Percentiles rank a stretch among this genome's conserved stretches.
Evolutionary conservation across 2,329 filamentous ascomycete species (phyloP).

Genomic region (Claviceps sp.): DNA sequence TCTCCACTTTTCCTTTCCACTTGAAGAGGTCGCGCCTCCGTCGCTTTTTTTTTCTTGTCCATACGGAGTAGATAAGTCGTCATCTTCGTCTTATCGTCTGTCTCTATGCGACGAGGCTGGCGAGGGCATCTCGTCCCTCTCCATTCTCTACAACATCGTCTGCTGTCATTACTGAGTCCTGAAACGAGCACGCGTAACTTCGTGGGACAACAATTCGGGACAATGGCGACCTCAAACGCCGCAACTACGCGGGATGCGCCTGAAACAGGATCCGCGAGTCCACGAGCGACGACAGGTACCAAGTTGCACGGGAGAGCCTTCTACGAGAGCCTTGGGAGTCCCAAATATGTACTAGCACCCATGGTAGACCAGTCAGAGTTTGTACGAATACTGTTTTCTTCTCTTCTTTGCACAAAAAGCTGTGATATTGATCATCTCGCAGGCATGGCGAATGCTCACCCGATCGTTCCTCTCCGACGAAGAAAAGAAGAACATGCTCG

Average conservation of each 20-base stretch:
- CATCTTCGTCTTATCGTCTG: background rate
- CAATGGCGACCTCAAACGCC: conserved; percentile 17
- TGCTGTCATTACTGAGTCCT: background rate
- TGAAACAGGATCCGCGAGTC: conserved; percentile 2
- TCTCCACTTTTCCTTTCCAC: background rate
- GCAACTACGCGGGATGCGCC: conserved; percentile 8
- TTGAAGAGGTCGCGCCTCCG: background rate
- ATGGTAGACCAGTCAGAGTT: conserved; percentile 99
- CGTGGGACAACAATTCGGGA: conserved; percentile 14
- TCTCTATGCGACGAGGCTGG: conserved; percentile 3
- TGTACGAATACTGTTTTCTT: conserved; percentile 37
- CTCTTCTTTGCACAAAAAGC: background rate
- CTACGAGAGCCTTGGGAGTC: conserved; percentile 87
- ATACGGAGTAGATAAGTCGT: background rate
- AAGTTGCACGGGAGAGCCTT: conserved; percentile 80
- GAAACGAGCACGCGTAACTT: background rate
- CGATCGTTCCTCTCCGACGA: conserved; percentile 71
- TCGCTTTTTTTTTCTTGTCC: background rate
- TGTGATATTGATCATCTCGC: background rate
- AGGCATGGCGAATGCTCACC: conserved; percentile 97
- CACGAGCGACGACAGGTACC: conserved; percentile 23
- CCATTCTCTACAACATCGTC: background rate
- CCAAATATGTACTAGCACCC: conserved; percentile 80
- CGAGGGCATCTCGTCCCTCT: background rate
- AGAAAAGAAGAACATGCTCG: conserved; percentile 53